Base-by-base conservation (phyloP, 23 red algal species). In the Gracilaria gracilis region DNA sequence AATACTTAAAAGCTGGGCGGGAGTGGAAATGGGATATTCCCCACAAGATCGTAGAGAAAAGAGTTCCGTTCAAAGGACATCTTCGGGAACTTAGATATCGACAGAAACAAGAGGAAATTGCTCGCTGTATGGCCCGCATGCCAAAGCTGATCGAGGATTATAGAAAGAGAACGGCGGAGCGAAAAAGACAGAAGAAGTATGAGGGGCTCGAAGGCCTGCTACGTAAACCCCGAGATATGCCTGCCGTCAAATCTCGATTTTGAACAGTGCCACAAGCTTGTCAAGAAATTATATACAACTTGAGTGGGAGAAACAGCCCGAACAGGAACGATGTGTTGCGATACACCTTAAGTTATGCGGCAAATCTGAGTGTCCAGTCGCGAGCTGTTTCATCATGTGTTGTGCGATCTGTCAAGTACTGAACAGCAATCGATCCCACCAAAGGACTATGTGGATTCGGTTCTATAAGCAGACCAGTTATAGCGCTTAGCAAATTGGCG, bases 301-400 rank as follows among this genome's bases (percentile, higher is more conserved):
- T 55, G 9, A 55, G 1, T 15, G 1, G 8, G 51, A 15, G 51
- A 55, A 15, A 20, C 16, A 55, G 8, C 51, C 9, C 1, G 16
- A 55, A 19, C 1, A 55, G 1, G 1, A 17, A 15, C 9, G 72
- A 15, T 49, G 46, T 76, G 15, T 23, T 25, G n/a, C 20, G 20
- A 39, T 36, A 23, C 20, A 32, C 59, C 31, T 9, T 20, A 1
- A 2, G 29, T 48, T 82, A 94, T 47, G 75, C 38, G 32, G 97
- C 97, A 86, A 95, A 99, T 31, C 97, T 75, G 7, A 76, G 33
- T 38, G 97, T 99, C 97, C 97, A 99, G 72, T 99, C 97, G 7
- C 89, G 89, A 20, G 97, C 97, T 28, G 83, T 96, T 82, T 95
- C 91, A 31, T 95, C 93, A 82, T 96, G 91, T 65, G 54, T 90